Conservation (phyloP, 1,284 basidiomycete genomes). For the Heterobasidion occidentale region DNA sequence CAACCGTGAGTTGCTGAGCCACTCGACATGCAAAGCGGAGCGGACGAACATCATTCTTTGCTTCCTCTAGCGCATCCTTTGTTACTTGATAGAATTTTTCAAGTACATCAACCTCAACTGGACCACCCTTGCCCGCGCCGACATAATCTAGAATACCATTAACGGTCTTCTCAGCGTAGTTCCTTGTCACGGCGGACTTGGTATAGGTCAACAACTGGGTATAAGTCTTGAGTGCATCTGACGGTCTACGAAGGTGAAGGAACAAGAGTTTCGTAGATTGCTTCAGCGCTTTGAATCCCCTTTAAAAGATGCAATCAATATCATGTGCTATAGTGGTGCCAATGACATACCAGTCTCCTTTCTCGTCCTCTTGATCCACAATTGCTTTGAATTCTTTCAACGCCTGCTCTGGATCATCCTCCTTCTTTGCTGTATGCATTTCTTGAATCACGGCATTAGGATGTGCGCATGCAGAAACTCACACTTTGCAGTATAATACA, state of each 20-base stretch:
- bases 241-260: conserved; percentile 68
- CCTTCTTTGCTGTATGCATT: conserved; percentile 71
- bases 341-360: conserved; percentile 78
- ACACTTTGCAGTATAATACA: conserved; percentile 98
- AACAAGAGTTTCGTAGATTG: conserved; percentile 96
- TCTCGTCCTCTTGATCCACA: conserved; percentile 82
- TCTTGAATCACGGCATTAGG: neutral
- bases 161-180: conserved; percentile 96
- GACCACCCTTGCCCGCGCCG: conserved; percentile 81
- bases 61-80: conserved; percentile 82
- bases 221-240: conserved; percentile 84
- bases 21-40: neutral
- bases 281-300: conserved; percentile 99
- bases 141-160: conserved; percentile 99
- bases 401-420: conserved; percentile 85
- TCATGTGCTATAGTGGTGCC: neutral
- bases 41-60: conserved; percentile 83
- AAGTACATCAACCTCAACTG: conserved; percentile 80
- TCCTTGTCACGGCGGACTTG: conserved; percentile 85
- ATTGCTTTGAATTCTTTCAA: conserved; percentile 83
- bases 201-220: conserved; percentile 85
- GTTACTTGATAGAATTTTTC: conserved; percentile 96
- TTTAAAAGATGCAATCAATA: conserved; percentile 21
- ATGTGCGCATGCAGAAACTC: conserved; percentile 18
- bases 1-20: neutral